Conservation (phyloP, 768 basidiomycete species). For the Pleurotus sapidus region DNA sequence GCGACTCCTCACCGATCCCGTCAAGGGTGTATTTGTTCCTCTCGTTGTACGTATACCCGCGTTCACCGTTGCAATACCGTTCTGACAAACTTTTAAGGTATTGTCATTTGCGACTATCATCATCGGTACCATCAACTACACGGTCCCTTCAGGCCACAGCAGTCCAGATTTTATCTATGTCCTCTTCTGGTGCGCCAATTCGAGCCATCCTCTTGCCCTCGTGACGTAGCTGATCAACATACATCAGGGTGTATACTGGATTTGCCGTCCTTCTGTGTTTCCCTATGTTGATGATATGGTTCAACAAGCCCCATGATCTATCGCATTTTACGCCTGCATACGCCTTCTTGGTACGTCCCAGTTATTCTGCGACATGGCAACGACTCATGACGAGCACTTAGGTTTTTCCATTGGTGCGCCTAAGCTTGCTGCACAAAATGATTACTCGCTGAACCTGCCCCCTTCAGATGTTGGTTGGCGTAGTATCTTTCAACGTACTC, state of each 20-base stretch:
- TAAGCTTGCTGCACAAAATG: neutral
- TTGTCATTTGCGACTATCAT: constrained; percentile 49
- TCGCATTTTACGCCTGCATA: constrained; percentile 33
- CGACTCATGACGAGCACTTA: constrained; percentile 3
- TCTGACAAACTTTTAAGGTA: constrained; percentile 23
- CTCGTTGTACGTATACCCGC: constrained; percentile 16
- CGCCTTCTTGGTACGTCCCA: constrained; percentile 31
- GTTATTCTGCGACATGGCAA: too few species aligned
- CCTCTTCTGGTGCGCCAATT: constrained; percentile 37
- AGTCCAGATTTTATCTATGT: constrained; percentile 32
- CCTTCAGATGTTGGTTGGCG: constrained; percentile 43
- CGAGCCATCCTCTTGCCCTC: neutral
- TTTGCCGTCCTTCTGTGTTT: constrained; percentile 36
- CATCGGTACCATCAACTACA: constrained; percentile 46
- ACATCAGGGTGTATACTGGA: constrained; percentile 37
- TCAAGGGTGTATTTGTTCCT: constrained; percentile 42
- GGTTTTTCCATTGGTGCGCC: constrained; percentile 33
- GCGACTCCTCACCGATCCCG: constrained; percentile 40
- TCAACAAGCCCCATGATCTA: constrained; percentile 43
- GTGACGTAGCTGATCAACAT: neutral
- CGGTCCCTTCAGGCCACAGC: constrained; percentile 33
- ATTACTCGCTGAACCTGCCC: neutral
- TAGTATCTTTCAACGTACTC: constrained; percentile 42
- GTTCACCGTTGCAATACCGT: neutral
- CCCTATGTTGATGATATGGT: constrained; percentile 50